phyloP scores from a whole-genome alignment of 1,139 yeast species.

The Kodamaea ohmeri region DNA sequence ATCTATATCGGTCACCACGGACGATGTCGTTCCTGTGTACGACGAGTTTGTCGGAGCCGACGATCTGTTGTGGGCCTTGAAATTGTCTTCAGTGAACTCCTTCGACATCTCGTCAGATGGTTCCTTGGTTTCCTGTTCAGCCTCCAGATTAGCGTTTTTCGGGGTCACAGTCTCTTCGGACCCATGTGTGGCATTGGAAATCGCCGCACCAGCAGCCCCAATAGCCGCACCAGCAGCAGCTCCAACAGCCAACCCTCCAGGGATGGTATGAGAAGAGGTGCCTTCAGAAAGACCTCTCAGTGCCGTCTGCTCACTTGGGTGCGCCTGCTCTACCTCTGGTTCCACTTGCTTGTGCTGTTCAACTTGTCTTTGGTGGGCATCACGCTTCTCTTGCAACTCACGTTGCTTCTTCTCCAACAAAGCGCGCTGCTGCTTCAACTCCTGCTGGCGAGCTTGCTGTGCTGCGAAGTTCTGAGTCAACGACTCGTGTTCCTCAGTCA shows the following conservation, averaged over 20 bases:
- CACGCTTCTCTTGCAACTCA: slow-evolving; percentile 37
- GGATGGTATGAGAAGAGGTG: no score
- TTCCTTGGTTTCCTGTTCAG: not conserved
- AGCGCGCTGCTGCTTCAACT: slow-evolving; percentile 10
- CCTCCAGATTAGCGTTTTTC: not conserved
- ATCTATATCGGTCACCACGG: slow-evolving; percentile 37
- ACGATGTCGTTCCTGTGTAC: slow-evolving; percentile 28
- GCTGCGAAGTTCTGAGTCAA: slow-evolving; percentile 6
- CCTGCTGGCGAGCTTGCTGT: slow-evolving; percentile 9
- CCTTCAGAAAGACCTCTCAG: no score
- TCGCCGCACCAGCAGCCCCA: slow-evolving; percentile 28
- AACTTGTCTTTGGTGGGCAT: slow-evolving; percentile 24
- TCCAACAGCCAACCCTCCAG: slow-evolving; percentile 26
- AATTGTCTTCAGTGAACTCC: slow-evolving; percentile 6
- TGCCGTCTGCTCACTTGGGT: no score
- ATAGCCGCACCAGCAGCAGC: slow-evolving; percentile 30
- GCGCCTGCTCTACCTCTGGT: not conserved
- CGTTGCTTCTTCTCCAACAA: slow-evolving; percentile 14
- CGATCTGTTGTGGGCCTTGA: slow-evolving; percentile 6
- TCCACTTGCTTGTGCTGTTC: slow-evolving; percentile 20
- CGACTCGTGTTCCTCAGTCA: slow-evolving; percentile 11
- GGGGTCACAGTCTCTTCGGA: slow-evolving; percentile 4
- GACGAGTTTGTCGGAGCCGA: slow-evolving; percentile 13
- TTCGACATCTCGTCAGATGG: slow-evolving; percentile 5
- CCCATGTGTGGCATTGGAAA: slow-evolving; percentile 23